Percentiles rank a stretch among this genome's conserved stretches.
Evolutionary conservation across 768 basidiomycete species (phyloP).

Genomic region (Steccherinum ochraceum): DNA sequence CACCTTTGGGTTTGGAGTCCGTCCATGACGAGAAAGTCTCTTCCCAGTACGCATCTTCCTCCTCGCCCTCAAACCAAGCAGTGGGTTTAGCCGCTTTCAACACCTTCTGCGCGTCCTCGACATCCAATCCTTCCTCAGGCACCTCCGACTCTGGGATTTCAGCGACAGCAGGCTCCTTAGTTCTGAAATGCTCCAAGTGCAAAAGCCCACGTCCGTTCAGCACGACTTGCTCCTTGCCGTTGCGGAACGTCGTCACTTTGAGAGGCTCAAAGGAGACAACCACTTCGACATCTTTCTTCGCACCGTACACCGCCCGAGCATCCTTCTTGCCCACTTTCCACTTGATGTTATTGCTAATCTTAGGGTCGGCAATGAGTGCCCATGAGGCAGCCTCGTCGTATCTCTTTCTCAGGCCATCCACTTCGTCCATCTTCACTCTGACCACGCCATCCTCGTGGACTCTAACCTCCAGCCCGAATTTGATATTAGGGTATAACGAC

Average conservation of each 20-base stretch:
- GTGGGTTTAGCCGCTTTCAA: constrained; percentile 40
- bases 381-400: constrained; percentile 92
- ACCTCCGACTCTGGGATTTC: constrained; percentile 41
- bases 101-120: constrained; percentile 38
- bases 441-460: constrained; percentile 86
- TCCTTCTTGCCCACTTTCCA: constrained; percentile 66
- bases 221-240: constrained; percentile 79
- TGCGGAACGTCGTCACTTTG: constrained; percentile 61
- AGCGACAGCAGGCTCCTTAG: too few relatives aligned
- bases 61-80: constrained; percentile 87
- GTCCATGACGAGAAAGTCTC: constrained; percentile 85
- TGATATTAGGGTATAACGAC: constrained; percentile 75
- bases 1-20: constrained; percentile 95
- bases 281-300: constrained; percentile 50
- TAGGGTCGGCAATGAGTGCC: constrained; percentile 76
- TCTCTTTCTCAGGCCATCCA: constrained; percentile 68
- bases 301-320: constrained; percentile 58
- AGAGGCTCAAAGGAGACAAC: constrained; percentile 72
- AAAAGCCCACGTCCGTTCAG: constrained; percentile 86
- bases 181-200: constrained; percentile 98
- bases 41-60: constrained; percentile 83
- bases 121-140: constrained; percentile 31
- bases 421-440: constrained; percentile 89
- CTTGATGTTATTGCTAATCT: constrained; percentile 47
- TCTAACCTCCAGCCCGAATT: constrained; percentile 76